A percentile compares a stretch with the other conserved stretches of the same genome.
Conservation (phyloP, 345 rosid species). For the Odontarrhena argentea region DNA sequence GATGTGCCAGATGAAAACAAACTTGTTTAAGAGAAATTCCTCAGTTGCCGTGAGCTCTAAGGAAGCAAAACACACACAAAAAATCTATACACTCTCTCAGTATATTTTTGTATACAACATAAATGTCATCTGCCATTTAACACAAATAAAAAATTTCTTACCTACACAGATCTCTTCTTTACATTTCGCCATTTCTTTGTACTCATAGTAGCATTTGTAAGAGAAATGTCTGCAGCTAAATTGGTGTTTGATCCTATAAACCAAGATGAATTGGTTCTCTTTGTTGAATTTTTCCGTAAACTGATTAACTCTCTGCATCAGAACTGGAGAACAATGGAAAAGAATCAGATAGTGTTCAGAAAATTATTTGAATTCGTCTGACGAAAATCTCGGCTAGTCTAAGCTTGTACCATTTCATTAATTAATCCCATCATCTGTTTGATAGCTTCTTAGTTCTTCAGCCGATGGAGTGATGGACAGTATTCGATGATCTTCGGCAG, state of each 20-base stretch:
- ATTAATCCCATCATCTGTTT: constrained; percentile 8
- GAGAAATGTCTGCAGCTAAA: constrained; percentile 10
- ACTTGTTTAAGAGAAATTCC: constrained; percentile 15
- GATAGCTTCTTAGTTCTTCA: constrained; percentile 15
- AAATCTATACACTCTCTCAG: constrained; percentile 23
- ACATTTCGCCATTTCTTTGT: background rate
- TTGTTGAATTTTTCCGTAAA: background rate
- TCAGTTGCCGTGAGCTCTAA: constrained; percentile 16
- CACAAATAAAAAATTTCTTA: constrained; percentile 19
- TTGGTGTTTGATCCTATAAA: constrained; percentile 17
- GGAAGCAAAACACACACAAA: constrained; percentile 28
- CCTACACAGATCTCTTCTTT: constrained; percentile 17
- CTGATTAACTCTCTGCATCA: constrained; percentile 16
- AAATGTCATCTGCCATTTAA: background rate
- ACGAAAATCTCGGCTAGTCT: background rate
- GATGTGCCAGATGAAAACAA: constrained; percentile 3
- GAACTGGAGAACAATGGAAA: constrained; percentile 22
- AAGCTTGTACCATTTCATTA: constrained; percentile 41
- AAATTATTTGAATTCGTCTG: background rate
- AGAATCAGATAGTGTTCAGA: constrained; percentile 25
- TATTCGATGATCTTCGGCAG: constrained; percentile 19
- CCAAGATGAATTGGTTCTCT: constrained; percentile 21
- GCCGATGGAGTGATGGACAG: constrained; percentile 21
- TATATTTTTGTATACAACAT: constrained; percentile 29
- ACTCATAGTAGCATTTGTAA: constrained; percentile 15